Evolutionary conservation across 257 asterid genomes (phyloP), one percentile per base, ranked within the genome.

Genomic region (Jasminum sambac): DNA sequence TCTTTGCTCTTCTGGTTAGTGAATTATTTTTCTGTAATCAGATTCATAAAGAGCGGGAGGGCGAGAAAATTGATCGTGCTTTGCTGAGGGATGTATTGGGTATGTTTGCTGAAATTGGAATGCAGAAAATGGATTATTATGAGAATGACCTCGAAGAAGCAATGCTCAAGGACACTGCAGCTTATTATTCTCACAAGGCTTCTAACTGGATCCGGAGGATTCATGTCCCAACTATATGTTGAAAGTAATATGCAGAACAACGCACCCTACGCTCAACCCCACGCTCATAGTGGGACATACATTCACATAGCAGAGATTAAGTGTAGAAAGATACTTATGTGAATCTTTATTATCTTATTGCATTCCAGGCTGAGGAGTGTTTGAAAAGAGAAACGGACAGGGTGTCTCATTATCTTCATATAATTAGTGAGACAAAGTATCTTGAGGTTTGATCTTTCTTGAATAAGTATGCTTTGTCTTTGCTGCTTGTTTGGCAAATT

Each of bases 11-110:
- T 63, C 61, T 67, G 74, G 30, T 68, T 38, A 37, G 66, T 66
- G 17, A 52, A 23, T 75, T 41, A 66, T 50, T 39, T 58, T 30
- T 67, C 62, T 71, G 66, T 70, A 39, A 70, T 59, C 73, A 91
- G 99, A 91, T 89, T 78, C 93, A 94, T 77, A 96, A 89, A 84
- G 99, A 95, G 88, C 90, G 99, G 34, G 99, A 95, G 79, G 98
- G 99, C 55, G 96, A 90, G 82, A 97, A 89, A 78, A 95, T 95
- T 75, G 98, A 95, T 68, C 84, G 97, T 75, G 97, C 99, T 67
- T 78, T 91, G 69, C 66, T 95, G 71, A 95, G 92, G 85, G 92
- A 92, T 83, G 92, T 95, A 38, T 76, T 95, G 36, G 98, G 92
- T 79, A 91, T 95, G 73, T 95, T 95, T 80, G 98, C 92, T 71